Evolutionary conservation across 345 rosid species (phyloP), one percentile per base, ranked within the genome.

Genomic region (Populus tremula): DNA sequence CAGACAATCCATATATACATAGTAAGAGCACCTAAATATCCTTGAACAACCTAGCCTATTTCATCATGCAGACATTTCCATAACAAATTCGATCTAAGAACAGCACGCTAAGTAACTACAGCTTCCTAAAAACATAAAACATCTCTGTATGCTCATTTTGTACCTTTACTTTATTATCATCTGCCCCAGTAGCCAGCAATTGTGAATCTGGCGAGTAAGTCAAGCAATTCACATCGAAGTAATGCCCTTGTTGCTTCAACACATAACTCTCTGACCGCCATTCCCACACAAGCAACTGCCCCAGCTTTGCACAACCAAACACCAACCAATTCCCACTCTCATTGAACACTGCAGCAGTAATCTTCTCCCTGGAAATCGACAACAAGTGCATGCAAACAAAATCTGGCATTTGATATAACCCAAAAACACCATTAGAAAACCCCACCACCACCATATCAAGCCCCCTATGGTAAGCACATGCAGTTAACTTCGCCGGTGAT

Each of bases 101-200:
- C n/a, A 63, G 47, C 61, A 45, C 45, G n/a, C 25, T 31, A 69
- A 20, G 50, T 12, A 16, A 56, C 6, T 9, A 69, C 20, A 43
- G 50, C 31, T 62, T 71, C 47, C 11, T 10, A 21, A 70, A 29
- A 36, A 63, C 16, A 41, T 6, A 31, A 23, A 64, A 70, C 20
- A 76, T 31, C 45, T 45, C 35, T 20, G 14, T 25, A 67, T 20
- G 62, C 74, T 69, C 69, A 14, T 14, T 36, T 53, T 20, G 69
- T 84, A 93, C 99, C 97, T 96, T 93, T 84, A 96, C 91, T 96
- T 96, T 96, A 82, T 93, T 93, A 87, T 96, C 99, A 78, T 96
- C 97, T 29, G 99, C 94, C 39, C 99, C 99, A 69, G 98, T 95
- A 69, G 98, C 99, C 91, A 95, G 67, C 64, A 95, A 86, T 67